Conservation (phyloP, 2,329 filamentous ascomycete genomes). For the Ambrosiella beaveri region DNA sequence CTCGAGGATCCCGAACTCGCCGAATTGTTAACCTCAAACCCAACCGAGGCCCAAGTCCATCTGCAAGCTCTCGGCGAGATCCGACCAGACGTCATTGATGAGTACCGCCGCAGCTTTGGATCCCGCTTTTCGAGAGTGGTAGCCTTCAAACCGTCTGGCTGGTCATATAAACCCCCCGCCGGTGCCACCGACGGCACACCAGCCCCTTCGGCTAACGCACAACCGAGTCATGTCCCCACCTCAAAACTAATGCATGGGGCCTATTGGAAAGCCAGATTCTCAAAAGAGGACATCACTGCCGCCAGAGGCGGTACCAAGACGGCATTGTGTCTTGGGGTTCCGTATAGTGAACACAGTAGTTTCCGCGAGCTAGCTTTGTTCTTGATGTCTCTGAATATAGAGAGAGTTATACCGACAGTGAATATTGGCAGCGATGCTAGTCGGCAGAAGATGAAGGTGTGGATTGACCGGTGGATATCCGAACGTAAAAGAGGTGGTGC, state of each 20-base stretch:
- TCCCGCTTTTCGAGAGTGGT: conserved; percentile 74
- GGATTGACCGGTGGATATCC: conserved; percentile 44
- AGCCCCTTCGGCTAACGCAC: conserved; percentile 19
- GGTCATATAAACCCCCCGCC: conserved; percentile 69
- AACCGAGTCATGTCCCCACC: conserved; percentile 32
- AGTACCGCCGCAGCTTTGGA: conserved; percentile 68
- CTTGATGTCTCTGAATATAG: conserved; percentile 69
- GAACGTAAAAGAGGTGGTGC: conserved; percentile 41
- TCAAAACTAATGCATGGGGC: conserved; percentile 36
- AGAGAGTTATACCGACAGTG: conserved; percentile 82
- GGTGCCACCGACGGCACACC: conserved; percentile 1
- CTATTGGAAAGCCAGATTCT: conserved; percentile 62
- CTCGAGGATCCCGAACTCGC: conserved; percentile 73
- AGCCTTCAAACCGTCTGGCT: conserved; percentile 82
- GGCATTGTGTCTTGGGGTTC: conserved; percentile 80
- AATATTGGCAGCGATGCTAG: conserved; percentile 50
- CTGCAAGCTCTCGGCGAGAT: conserved; percentile 97
- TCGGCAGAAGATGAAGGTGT: conserved; percentile 43
- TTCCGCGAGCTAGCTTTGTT: conserved; percentile 93
- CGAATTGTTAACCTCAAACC: conserved; percentile 59
- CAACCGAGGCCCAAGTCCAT: conserved; percentile 78
- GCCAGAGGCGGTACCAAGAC: conserved; percentile 71
- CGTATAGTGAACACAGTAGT: conserved; percentile 89
- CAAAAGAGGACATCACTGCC: conserved; percentile 52
- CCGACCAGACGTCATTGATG: conserved; percentile 72